Conservation (phyloP, 2,329 filamentous ascomycete genomes). For the Ilyonectria robusta region DNA sequence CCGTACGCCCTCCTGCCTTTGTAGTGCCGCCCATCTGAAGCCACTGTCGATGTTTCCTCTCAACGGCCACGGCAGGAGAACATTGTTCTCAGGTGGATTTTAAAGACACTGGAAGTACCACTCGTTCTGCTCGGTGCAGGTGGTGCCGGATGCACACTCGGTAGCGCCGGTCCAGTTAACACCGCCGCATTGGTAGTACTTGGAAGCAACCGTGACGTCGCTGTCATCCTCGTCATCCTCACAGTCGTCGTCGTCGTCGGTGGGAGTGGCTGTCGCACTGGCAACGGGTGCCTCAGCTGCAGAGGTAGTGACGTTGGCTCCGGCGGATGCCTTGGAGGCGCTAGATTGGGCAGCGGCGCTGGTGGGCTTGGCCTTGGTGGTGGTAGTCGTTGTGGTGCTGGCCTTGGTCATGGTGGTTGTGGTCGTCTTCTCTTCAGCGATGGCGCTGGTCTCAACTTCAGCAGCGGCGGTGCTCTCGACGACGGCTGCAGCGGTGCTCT, state of each 20-base stretch:
- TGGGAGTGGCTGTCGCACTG: constrained; percentile 3
- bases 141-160: constrained; percentile 57
- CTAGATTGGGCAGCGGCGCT: not conserved
- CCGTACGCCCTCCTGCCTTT: not conserved
- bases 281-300: constrained; percentile 2
- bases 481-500: constrained; percentile 22
- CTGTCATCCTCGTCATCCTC: constrained; percentile 21
- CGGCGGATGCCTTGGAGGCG: not conserved
- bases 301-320: not conserved
- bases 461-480: constrained; percentile 19
- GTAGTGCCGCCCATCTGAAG: not conserved
- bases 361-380: constrained; percentile 15
- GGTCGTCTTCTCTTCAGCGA: constrained; percentile 9
- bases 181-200: constrained; percentile 58
- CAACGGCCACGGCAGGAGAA: not conserved
- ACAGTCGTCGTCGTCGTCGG: not conserved
- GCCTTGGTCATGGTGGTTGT: not conserved
- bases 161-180: constrained; percentile 57
- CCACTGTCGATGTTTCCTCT: too few relatives aligned
- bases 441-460: constrained; percentile 17
- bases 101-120: constrained; percentile 57
- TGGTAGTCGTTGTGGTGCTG: not conserved
- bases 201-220: not conserved
- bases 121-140: constrained; percentile 54
- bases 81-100: not conserved